Base-by-base conservation (phyloP, 768 basidiomycete species). In the Hygrocybe coccinea region DNA sequence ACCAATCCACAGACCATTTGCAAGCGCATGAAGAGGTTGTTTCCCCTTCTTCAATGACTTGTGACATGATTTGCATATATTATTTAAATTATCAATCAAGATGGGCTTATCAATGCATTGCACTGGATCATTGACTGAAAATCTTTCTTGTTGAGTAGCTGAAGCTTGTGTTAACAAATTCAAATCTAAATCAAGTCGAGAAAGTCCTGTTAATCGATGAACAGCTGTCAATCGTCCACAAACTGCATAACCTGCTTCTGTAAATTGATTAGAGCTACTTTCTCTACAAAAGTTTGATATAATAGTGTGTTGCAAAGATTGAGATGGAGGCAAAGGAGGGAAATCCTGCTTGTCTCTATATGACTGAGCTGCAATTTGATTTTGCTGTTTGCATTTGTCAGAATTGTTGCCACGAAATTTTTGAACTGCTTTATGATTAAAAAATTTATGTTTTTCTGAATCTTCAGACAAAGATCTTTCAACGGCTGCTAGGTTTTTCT, bases 1-100 rank as follows among this genome's bases (percentile, higher is more conserved):
- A 0, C 76, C 74, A 0, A 77, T 11, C 73, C 73, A 41, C 39
- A 41, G 14, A 15, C 39, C 39, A 41, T 41, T 41, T 15, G 39
- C 39, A 14, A 41, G 19, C 74, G 39, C 14, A 41, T 41, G 19
- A 15, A 15, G 14, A 41, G 39, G 39, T 15, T 15, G 39, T 19
- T 19, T 37, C 1, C 69, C 67, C 59, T 71, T 74, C 0, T 71
- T 71, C 4, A 76, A 51, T 0, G 71, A 61, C 46, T 59, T 36
- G 1, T 52, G 36, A 2, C 72, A 71, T 2, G 63, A 51, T 24
- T 52, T 62, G 4, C 56, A 41, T 19, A 41, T 41, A 15, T 41
- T 41, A 41, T 14, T 11, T 41, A 41, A 41, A 41, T 11, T 14
- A 41, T 14, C 15, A 41, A 15, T 19, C 11, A 41, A 14, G 11